Evolutionary conservation across 495 filamentous ascomycete genomes (phyloP).

Genomic region (Massariosphaeria phaeospora): DNA sequence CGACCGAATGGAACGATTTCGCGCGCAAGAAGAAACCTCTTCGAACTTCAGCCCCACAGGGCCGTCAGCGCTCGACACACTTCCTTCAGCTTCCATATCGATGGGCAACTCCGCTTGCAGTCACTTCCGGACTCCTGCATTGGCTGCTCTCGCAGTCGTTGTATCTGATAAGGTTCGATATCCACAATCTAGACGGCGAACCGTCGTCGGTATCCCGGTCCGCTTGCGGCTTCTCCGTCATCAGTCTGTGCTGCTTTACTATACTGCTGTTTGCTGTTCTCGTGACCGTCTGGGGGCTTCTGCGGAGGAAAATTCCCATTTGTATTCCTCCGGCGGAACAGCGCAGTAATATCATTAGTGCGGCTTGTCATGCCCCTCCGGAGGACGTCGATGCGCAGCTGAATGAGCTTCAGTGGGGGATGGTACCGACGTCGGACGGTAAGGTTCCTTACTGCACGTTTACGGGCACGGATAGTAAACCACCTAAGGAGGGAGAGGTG

Average conservation of each 20-base stretch:
- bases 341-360: conserved; percentile 48
- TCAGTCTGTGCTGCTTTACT: conserved; percentile 37
- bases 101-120: conserved; percentile 42
- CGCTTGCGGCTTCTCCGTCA: conserved; percentile 33
- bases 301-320: conserved; percentile 31
- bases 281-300: neutral
- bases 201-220: conserved; percentile 10
- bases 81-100: conserved; percentile 47
- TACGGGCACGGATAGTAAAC: neutral
- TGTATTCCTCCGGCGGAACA: conserved; percentile 43
- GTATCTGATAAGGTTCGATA: conserved; percentile 35
- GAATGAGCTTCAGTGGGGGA: conserved; percentile 42
- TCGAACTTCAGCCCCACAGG: conserved; percentile 46
- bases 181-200: neutral
- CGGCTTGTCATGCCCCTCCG: conserved; percentile 44
- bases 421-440: conserved; percentile 8
- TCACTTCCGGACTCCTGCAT: conserved; percentile 39
- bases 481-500: neutral
- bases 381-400: conserved; percentile 15
- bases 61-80: conserved; percentile 43
- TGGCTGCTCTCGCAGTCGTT: conserved; percentile 44
- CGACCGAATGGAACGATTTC: conserved; percentile 36
- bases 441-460: conserved; percentile 20
- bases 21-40: conserved; percentile 38
- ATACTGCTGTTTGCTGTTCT: conserved; percentile 34